Evolutionary conservation across 371 early-diverging fungal genomes (phyloP), one percentile per base, ranked within the genome.

Genomic region (Gilbertella persicaria): DNA sequence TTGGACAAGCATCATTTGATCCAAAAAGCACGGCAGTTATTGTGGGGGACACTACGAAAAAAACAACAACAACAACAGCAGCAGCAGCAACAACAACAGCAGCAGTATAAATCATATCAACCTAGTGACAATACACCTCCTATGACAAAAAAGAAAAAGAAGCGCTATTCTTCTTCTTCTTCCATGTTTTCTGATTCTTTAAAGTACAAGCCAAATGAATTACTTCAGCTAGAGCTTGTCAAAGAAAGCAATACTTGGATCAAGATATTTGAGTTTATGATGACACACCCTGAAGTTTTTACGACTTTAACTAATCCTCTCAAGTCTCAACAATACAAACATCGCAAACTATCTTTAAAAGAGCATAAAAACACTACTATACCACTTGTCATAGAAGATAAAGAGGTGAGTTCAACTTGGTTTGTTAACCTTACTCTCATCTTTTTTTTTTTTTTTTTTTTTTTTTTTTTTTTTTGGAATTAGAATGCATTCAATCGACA

Each of bases 221-320:
- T 66, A 14, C 17, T 69, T 19, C 66, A 66, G 36, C 37, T 62
- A 8, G 63, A 62, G 20, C 23, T 69, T 12, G 50, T 69, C 10
- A 66, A 66, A 30, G 55, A 59, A 25, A 66, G 53, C 38, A 28
- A 51, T 17, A 58, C 39, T 0, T 69, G 70, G 70, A 56, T 55
- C 10, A 50, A 53, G 13, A 41, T 66, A 8, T 68, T 68, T 42
- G 58, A 58, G 24, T 57, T 64, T 17, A 58, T 68, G 58, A 54
- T 68, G 50, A 20, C 25, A 2, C 19, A 51, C 42, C 56, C 62
- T 4, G 47, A 50, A 4, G 42, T 45, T 2, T 61, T 61, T 40
- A 45, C 61, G 3, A 45, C 50, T 14, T 30, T 60, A n/a, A 55
- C 61, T 23, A 54, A 50, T 23, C 54, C 54, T 10, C 37, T 39